phyloP scores from a whole-genome alignment of 805 yeast genomes.

The Lipomyces spencermartinsiae region DNA sequence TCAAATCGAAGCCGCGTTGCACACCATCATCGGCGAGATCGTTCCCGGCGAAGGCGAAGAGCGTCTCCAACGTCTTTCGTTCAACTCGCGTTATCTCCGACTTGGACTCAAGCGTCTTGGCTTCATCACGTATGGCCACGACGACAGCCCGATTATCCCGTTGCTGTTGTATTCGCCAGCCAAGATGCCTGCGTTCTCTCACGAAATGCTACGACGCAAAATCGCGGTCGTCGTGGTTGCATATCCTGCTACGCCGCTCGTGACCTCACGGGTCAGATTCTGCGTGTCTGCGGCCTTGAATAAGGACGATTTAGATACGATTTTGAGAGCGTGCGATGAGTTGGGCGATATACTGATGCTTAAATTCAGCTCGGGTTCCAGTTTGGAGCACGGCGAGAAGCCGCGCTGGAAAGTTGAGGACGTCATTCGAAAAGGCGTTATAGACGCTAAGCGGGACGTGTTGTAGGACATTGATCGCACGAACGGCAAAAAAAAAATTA shows the following conservation, averaged over 20 bases:
- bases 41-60: slow-evolving; percentile 93
- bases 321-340: slow-evolving; percentile 71
- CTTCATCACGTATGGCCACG: slow-evolving; percentile 91
- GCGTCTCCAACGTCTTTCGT: slow-evolving; percentile 90
- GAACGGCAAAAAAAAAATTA: background rate
- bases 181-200: slow-evolving; percentile 90
- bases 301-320: slow-evolving; percentile 88
- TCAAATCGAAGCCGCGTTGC: slow-evolving; percentile 82
- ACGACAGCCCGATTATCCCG: slow-evolving; percentile 96
- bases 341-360: slow-evolving; percentile 78
- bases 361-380: slow-evolving; percentile 75
- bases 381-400: slow-evolving; percentile 65
- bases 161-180: slow-evolving; percentile 85
- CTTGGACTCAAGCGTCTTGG: slow-evolving; percentile 91
- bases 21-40: slow-evolving; percentile 77
- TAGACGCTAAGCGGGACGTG: slow-evolving; percentile 51
- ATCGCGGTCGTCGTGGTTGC: slow-evolving; percentile 97
- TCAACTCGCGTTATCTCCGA: slow-evolving; percentile 91
- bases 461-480: slow-evolving; percentile 9
- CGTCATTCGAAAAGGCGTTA: slow-evolving; percentile 72
- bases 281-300: slow-evolving; percentile 93
- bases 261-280: slow-evolving; percentile 86
- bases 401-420: slow-evolving; percentile 80
- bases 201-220: slow-evolving; percentile 76
- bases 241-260: slow-evolving; percentile 95